Evolutionary conservation across 176 grass and related monocot species (phyloP).

Genomic region (Rhynchospora tenuis): DNA sequence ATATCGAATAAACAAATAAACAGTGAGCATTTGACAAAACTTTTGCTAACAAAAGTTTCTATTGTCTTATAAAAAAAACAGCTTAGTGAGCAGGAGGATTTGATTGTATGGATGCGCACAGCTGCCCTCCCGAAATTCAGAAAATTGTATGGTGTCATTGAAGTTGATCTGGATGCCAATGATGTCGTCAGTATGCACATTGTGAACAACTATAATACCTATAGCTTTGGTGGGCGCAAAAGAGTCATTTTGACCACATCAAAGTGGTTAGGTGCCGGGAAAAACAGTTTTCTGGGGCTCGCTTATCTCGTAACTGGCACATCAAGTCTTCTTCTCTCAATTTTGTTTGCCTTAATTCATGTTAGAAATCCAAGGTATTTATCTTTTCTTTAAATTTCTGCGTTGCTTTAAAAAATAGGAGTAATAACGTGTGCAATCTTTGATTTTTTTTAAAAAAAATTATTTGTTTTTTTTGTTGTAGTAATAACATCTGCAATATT

Average conservation of each 20-base stretch:
- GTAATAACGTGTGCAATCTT: conserved; percentile 15
- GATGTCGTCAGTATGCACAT: conserved; percentile 54
- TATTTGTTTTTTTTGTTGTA: too few species aligned
- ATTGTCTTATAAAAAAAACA: conserved; percentile 12
- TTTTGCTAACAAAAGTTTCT: neutral
- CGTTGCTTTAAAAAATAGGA: neutral
- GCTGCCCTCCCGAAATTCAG: conserved; percentile 84
- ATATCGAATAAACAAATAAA: neutral
- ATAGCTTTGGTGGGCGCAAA: conserved; percentile 81
- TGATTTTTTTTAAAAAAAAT: too few species aligned
- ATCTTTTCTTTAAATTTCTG: neutral
- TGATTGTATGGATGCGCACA: conserved; percentile 90
- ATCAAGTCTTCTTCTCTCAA: conserved; percentile 54
- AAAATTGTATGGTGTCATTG: conserved; percentile 83
- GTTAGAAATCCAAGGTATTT: conserved; percentile 82
- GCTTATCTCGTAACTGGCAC: conserved; percentile 63
- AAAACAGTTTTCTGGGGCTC: conserved; percentile 88
- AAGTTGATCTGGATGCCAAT: conserved; percentile 54
- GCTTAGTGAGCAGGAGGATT: conserved; percentile 90
- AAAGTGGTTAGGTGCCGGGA: conserved; percentile 65
- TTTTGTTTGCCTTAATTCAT: conserved; percentile 82
- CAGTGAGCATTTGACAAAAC: neutral
- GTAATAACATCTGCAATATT: too few species aligned
- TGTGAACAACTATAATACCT: conserved; percentile 87
- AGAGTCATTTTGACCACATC: conserved; percentile 67